Evolutionary conservation across 176 grass and related monocot genomes (phyloP).

Genomic region (Dactylis glomerata): DNA sequence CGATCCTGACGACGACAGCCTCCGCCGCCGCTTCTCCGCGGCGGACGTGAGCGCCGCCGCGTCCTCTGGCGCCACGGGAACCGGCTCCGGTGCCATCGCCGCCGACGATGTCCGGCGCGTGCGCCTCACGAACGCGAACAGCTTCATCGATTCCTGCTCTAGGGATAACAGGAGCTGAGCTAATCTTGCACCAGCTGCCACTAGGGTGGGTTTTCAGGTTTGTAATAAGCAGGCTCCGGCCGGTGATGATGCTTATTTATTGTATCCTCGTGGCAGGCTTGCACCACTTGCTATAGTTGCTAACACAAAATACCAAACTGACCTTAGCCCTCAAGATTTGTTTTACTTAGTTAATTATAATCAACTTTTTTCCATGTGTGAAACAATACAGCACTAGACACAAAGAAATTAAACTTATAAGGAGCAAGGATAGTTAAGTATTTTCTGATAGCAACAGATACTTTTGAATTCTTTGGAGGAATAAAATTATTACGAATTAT

Average conservation of each 20-base stretch:
- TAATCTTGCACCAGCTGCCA: slow-evolving; percentile 21
- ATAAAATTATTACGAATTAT: neutral
- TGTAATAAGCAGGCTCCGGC: slow-evolving; percentile 12
- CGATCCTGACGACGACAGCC: slow-evolving; percentile 26
- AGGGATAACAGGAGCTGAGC: neutral
- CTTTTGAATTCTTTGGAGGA: neutral
- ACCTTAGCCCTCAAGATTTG: neutral
- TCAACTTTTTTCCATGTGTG: no score
- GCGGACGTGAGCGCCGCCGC: neutral
- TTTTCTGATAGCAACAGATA: neutral
- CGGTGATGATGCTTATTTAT: neutral
- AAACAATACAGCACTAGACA: neutral
- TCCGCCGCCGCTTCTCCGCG: slow-evolving; percentile 44
- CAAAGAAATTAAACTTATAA: neutral
- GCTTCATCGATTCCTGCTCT: slow-evolving; percentile 33
- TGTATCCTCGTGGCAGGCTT: neutral
- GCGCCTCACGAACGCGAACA: slow-evolving; percentile 51
- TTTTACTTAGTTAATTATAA: neutral
- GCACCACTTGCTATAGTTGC: slow-evolving; percentile 15
- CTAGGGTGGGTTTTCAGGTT: slow-evolving; percentile 12
- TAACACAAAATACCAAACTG: slow-evolving; percentile 11
- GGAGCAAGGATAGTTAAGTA: neutral
- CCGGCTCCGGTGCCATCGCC: neutral
- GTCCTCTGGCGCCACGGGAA: neutral
- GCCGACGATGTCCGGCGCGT: slow-evolving; percentile 3